phyloP scores from a whole-genome alignment of 345 rosid species.

The Aethionema arabicum region DNA sequence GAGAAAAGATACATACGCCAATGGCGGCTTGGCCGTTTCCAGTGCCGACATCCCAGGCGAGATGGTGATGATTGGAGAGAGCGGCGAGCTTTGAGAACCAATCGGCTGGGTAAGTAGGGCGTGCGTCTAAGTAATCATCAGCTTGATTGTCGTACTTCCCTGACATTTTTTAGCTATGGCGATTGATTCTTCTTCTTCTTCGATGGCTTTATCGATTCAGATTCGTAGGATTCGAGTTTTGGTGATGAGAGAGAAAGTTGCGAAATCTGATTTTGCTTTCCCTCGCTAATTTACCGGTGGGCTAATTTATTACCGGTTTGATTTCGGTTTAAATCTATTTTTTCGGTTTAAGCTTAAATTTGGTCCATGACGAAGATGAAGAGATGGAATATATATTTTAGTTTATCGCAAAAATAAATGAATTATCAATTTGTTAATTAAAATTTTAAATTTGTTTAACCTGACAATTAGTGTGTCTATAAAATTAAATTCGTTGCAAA shows the following conservation, averaged over 20 bases:
- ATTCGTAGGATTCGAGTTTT: neutral
- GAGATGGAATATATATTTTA: no score
- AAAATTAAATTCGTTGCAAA: no score
- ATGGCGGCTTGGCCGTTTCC: constrained; percentile 75
- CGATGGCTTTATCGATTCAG: constrained; percentile 2
- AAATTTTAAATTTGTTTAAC: no score
- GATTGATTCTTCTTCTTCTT: constrained; percentile 10
- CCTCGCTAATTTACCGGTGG: neutral
- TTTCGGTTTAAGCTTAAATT: neutral
- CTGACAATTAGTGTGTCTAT: no score
- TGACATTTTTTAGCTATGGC: constrained; percentile 36
- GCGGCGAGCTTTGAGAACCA: constrained; percentile 61
- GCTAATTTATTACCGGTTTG: constrained; percentile 3
- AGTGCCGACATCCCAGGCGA: constrained; percentile 72
- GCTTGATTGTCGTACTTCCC: constrained; percentile 58
- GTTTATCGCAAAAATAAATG: no score
- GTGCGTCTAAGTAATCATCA: constrained; percentile 51
- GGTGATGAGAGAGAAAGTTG: constrained; percentile 13
- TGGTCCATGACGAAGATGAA: no score
- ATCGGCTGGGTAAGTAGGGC: constrained; percentile 55
- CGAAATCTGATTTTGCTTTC: constrained; percentile 21
- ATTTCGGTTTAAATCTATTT: constrained; percentile 1
- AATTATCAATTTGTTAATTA: no score
- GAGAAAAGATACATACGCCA: constrained; percentile 38
- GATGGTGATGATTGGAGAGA: constrained; percentile 43